phyloP scores from a whole-genome alignment of 1,139 yeast species.

The Candida glucosophila region DNA sequence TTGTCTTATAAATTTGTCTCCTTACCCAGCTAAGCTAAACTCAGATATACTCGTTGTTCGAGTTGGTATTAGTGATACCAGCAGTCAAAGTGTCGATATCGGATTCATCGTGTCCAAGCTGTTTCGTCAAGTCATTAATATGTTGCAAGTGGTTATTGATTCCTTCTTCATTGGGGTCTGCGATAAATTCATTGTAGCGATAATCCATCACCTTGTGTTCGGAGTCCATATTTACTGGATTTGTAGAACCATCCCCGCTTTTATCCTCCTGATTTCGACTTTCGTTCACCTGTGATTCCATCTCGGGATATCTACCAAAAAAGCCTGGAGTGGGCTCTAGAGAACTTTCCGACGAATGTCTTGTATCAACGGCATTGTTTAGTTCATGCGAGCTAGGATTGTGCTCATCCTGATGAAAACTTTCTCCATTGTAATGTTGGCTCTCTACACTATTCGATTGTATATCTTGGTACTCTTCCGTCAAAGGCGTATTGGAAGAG shows the following conservation, averaged over 20 bases:
- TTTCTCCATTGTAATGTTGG: conserved; percentile 1
- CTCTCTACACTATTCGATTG: conserved; percentile 2
- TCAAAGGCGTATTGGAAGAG: conserved; percentile 5
- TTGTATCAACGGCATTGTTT: too few species aligned
- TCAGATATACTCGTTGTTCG: conserved; percentile 10
- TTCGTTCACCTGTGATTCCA: neutral
- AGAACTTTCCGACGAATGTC: conserved; percentile 6
- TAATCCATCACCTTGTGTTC: conserved; percentile 13
- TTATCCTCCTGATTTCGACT: conserved; percentile 2
- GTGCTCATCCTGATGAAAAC: conserved; percentile 3
- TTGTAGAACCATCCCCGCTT: conserved; percentile 2
- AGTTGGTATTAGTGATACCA: conserved; percentile 17
- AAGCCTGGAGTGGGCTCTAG: conserved; percentile 5
- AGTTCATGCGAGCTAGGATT: too few species aligned
- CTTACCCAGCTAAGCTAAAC: neutral
- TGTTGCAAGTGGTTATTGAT: conserved; percentile 7
- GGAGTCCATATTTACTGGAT: neutral
- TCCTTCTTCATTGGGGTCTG: conserved; percentile 7
- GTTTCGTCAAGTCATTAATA: conserved; percentile 21
- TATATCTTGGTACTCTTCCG: conserved; percentile 3
- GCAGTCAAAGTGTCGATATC: conserved; percentile 27
- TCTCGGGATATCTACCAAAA: conserved; percentile 5
- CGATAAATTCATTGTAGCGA: conserved; percentile 24
- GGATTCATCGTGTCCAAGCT: conserved; percentile 17
- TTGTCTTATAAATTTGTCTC: neutral